Percentiles rank a stretch among this genome's conserved stretches.
Conservation (phyloP, 2,329 filamentous ascomycete genomes). For the Colletotrichum orchidophilum region DNA sequence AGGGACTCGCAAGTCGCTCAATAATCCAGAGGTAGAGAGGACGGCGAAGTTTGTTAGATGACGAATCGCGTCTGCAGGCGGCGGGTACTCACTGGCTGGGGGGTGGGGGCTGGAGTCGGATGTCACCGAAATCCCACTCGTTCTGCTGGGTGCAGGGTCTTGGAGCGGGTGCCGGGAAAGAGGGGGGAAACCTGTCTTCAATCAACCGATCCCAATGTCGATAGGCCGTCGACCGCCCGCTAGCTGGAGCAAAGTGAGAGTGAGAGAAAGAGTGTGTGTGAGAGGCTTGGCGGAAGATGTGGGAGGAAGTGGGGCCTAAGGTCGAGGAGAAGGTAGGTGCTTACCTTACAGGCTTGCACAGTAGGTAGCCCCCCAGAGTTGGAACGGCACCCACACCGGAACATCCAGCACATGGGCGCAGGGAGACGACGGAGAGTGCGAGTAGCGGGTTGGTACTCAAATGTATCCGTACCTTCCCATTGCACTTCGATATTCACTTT, state of each 20-base stretch:
- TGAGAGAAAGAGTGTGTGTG: neutral
- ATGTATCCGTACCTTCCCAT: neutral
- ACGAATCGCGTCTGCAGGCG: conserved; percentile 1
- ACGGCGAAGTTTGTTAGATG: neutral
- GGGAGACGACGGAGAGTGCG: conserved; percentile 5
- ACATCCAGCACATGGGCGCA: conserved; percentile 17
- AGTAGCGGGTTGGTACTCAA: neutral
- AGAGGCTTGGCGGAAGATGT: conserved; percentile 9
- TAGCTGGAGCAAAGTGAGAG: neutral
- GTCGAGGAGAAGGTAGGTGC: too few species aligned
- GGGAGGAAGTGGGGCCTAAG: neutral
- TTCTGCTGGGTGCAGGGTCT: neutral
- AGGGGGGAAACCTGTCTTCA: neutral
- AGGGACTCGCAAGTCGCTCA: conserved; percentile 2
- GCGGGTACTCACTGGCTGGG: neutral
- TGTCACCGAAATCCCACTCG: neutral
- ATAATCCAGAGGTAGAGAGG: conserved; percentile 3
- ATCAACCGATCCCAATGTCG: conserved; percentile 10
- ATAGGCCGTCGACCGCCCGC: neutral
- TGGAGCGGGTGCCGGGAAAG: neutral
- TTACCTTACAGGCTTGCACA: neutral
- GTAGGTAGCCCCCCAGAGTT: neutral
- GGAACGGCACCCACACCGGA: conserved; percentile 2
- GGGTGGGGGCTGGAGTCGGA: neutral
- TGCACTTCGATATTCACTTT: neutral